Conservation (phyloP, 805 yeast genomes). For the Yarrowia hollandica region DNA sequence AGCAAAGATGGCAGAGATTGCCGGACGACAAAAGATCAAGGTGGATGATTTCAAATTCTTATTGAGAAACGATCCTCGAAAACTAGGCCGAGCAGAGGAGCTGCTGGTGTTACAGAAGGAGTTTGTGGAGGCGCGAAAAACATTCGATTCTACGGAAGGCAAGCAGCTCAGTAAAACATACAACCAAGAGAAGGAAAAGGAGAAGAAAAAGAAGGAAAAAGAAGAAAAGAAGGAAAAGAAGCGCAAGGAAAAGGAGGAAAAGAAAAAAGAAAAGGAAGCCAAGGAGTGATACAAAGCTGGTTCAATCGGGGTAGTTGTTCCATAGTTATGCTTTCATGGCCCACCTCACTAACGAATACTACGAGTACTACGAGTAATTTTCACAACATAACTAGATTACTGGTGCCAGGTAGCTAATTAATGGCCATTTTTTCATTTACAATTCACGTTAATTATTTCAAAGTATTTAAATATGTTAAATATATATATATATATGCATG, state of each 20-base stretch:
- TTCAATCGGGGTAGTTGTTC: too few relatives aligned
- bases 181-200: slow-evolving; percentile 36
- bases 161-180: slow-evolving; percentile 40
- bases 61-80: slow-evolving; percentile 61
- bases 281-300: not conserved
- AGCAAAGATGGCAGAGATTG: slow-evolving; percentile 50
- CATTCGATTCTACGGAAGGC: slow-evolving; percentile 64
- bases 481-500: slow-evolving; percentile 10
- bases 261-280: slow-evolving; percentile 33
- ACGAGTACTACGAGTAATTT: too few relatives aligned
- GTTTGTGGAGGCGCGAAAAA: slow-evolving; percentile 64
- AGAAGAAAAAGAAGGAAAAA: slow-evolving; percentile 39
- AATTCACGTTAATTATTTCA: too few relatives aligned
- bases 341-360: too few relatives aligned
- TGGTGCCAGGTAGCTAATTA: too few relatives aligned
- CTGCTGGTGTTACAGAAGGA: slow-evolving; percentile 59
- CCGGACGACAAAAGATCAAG: slow-evolving; percentile 60
- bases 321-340: too few relatives aligned
- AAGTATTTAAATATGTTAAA: not conserved
- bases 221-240: slow-evolving; percentile 35
- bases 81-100: slow-evolving; percentile 69
- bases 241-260: slow-evolving; percentile 40
- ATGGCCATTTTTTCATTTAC: not conserved
- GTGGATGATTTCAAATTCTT: slow-evolving; percentile 75
- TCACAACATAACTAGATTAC: too few relatives aligned